Evolutionary conservation across 768 basidiomycete species (phyloP).

Genomic region (Pisolithus tinctorius): DNA sequence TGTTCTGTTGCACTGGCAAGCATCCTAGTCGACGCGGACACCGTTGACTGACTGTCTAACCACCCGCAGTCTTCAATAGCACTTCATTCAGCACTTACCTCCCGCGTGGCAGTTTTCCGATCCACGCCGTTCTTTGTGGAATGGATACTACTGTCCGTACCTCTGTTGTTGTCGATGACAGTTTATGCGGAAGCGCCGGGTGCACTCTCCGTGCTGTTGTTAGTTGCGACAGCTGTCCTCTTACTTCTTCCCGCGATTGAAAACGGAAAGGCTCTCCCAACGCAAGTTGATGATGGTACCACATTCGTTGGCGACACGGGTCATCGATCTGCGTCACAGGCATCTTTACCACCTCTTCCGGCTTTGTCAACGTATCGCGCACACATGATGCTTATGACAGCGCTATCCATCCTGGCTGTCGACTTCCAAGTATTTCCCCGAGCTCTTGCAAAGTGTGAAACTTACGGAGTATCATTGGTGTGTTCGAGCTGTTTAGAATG

Average conservation of each 20-base stretch:
- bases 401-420: constrained; percentile 88
- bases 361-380: constrained; percentile 84
- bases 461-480: constrained; percentile 91
- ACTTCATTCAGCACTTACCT: constrained; percentile 55
- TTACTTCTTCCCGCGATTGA: constrained; percentile 37
- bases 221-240: constrained; percentile 39
- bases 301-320: neutral
- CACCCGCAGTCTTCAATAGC: constrained; percentile 57
- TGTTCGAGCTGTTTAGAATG: constrained; percentile 14
- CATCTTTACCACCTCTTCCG: constrained; percentile 43
- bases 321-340: neutral
- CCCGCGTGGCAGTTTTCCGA: constrained; percentile 37
- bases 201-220: constrained; percentile 42
- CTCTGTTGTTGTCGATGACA: constrained; percentile 80
- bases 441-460: constrained; percentile 84
- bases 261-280: constrained; percentile 47
- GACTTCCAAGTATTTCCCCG: constrained; percentile 94
- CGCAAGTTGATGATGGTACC: constrained; percentile 17
- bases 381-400: constrained; percentile 93
- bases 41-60: constrained; percentile 22
- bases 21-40: constrained; percentile 6
- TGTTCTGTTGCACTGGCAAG: constrained; percentile 60
- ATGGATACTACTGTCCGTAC: constrained; percentile 62
- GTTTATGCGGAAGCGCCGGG: constrained; percentile 55
- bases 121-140: constrained; percentile 40